Base-by-base conservation (phyloP, 768 basidiomycete genomes). In the Lyophyllum decastes region DNA sequence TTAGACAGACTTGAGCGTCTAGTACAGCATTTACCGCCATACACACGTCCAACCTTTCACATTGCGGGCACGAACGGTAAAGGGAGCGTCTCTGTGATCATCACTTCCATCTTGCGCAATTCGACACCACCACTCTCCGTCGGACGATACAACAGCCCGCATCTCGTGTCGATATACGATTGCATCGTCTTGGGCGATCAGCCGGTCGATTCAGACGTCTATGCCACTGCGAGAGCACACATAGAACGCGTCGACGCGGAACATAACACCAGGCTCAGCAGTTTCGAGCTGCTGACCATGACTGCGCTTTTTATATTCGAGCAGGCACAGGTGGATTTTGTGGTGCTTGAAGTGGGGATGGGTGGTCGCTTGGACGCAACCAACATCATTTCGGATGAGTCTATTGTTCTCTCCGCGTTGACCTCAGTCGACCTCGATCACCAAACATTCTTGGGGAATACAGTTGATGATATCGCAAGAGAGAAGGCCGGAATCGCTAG, bases 61-160 rank as follows among this genome's bases (percentile, higher is more conserved):
- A 82, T 98, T 56, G 87, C 94, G 8, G 97, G 97, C 0, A 99
- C 97, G 0, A 98, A 99, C 72, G 96, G 96, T 9, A 99, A 98
- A 72, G 97, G 97, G 34, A 95, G 92, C 63, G 93, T 96, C 12
- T 87, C 94, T 0, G 88, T 89, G 5, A 77, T 94, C 34, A 70
- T 97, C 11, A 84, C 92, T 0, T 92, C 92, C 43, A 89, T 93
- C 64, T 74, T 98, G 8, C 67, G 69, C 4, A 72, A 79, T 5
- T 79, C 87, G 6, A 72, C 77, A 0, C 76, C 87, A n/a, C 71
- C 77, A 0, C 76, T 90, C 52, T 75, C 76, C 21, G 79, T 91
- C 11, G 97, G 94, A 7, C 81, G 90, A 34, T 98, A 92, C 81
- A 98, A 95, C 71, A 92, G 87, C 60, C 97, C 97, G 0, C 96